Evolutionary conservation across 129 eudicot genomes (phyloP), one percentile per base, ranked within the genome.

Genomic region (Escallonia herrerae): DNA sequence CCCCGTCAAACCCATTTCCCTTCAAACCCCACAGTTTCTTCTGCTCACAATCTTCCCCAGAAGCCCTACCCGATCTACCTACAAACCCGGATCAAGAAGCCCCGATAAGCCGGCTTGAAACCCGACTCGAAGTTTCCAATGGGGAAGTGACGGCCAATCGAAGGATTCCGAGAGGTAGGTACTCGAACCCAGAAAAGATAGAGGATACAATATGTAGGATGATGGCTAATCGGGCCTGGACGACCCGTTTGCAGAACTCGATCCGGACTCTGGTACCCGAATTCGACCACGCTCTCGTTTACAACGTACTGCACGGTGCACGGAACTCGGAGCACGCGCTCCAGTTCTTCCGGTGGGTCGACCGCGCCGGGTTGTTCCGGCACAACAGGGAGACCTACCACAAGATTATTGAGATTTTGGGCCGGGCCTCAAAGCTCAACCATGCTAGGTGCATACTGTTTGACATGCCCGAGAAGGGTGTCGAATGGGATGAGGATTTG

Each of bases 191-290:
- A 13, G 97, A 87, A 73, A 87, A 83, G 33, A 22, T 77, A 0
- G 96, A 91, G 46, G 86, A 81, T 77, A 48, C 62, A 0, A 91
- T 91, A 0, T 76, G 84, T 44, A 83, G 91, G 68, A 93, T 93
- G 96, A 93, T 93, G 96, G 85, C 91, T 43, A 93, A 77, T 64
- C 76, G 98, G 51, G 95, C 85, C 2, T 93, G 96, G 98, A 93
- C 96, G 7, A 88, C 95, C 53, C 91, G 96, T 56, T 82, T 93
- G 14, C 96, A 88, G 66, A 88, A 93, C 77, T 83, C 98, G 12
- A 88, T 93, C 45, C 77, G 96, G 13, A 76, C 15, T 11, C 39
- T 88, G 54, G 96, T 93, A 38, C 89, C 96, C 38, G 48, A 74
- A 12, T 93, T 93, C 63, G 96, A 88, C 69, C 76, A 81, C 37